Evolutionary conservation across 306 rosid species (phyloP).

Genomic region (Erythrophleum fordii): DNA sequence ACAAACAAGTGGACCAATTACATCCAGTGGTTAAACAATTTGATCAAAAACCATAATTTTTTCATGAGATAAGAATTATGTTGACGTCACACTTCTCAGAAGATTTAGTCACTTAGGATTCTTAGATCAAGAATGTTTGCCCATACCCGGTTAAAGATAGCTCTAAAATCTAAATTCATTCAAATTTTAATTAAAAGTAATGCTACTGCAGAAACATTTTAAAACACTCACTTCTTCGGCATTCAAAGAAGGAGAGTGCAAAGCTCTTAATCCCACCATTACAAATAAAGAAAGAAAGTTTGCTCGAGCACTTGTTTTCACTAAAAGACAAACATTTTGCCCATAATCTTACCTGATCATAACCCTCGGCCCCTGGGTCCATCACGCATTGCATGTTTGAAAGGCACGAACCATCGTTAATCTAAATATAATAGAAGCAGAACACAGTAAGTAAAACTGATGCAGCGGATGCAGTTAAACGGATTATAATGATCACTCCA

Average conservation of each 20-base stretch:
- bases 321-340: neutral
- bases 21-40: neutral
- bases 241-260: neutral
- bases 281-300: neutral
- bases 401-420: conserved; percentile 94
- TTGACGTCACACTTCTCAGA: neutral
- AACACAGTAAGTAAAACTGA: conserved; percentile 12
- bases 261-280: neutral
- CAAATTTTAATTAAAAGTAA: neutral
- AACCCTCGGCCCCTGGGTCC: conserved; percentile 73
- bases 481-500: neutral
- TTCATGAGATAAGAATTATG: neutral
- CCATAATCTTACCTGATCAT: conserved; percentile 64
- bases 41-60: neutral
- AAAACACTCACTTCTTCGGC: neutral
- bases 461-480: neutral
- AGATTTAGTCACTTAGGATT: neutral
- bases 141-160: neutral
- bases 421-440: conserved; percentile 45
- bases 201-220: neutral
- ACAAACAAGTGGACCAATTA: neutral
- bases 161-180: neutral
- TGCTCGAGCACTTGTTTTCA: neutral
- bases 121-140: neutral
- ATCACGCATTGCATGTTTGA: conserved; percentile 95